Base-by-base conservation (phyloP, 2,329 filamentous ascomycete species). In the Aspergillus sp. region DNA sequence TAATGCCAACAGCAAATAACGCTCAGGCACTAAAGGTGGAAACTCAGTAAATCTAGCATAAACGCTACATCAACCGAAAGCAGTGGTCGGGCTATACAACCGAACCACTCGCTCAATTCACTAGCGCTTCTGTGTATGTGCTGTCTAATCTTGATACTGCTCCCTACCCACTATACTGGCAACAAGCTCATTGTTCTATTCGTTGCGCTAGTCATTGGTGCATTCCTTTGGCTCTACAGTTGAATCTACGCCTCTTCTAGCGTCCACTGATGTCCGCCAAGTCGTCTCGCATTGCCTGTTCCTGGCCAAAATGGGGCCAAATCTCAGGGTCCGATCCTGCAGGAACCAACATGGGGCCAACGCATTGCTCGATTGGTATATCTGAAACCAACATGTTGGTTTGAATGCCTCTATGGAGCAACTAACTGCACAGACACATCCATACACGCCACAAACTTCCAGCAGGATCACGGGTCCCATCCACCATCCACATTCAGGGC, bases 401-500 rank as follows among this genome's bases (percentile, higher is more conserved):
- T 39, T 7, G 19, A 43, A 36, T 2, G 1, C 30, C 30, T 15
- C 32, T 17, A 21, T 23, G 39, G 19, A 25, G n/a, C 39, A 30
- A 47, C 52, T 12, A 43, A 10, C 36, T 10, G 50, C 36, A 52
- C 32, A 39, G 21, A 17, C 17, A 45, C 12, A 45, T 19, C 19
- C 17, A 21, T 10, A 4, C 15, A 9, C 4, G 17, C 17, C 17
- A 28, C 38, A 30, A 7, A 45, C 19, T 8, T 51, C 9, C 21
- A 12, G n/a, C 19, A 21, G 23, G 53, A n/a, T 65, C 41, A 71
- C 17, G 66, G 60, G 62, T 74, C 65, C 76, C 78, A 81, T 0
- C 79, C 81, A 4, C 81, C 81, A 69, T 84, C 81, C 21, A 83
- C 78, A 55, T 70, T 76, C 50, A 79, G 74, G 4, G 79, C 74